Evolutionary conservation across 495 filamentous ascomycete genomes (phyloP).

Genomic region (Penicillium angulare): DNA sequence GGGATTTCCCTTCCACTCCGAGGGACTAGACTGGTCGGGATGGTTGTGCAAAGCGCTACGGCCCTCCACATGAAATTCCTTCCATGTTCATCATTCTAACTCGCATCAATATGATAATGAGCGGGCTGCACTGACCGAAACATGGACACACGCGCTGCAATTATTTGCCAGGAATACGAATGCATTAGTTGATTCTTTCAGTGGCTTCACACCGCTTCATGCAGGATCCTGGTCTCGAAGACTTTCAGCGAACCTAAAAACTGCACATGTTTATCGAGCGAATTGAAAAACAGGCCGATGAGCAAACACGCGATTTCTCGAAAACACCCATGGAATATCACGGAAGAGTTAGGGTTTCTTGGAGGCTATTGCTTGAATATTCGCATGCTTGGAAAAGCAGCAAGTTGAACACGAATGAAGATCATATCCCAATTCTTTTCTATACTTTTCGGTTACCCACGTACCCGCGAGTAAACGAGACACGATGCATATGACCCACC

Average conservation of each 20-base stretch:
- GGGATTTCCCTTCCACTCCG: background rate
- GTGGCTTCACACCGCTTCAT: conserved; percentile 10
- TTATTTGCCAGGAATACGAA: background rate
- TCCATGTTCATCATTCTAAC: background rate
- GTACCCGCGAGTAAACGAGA: background rate
- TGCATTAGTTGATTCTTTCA: too few species aligned
- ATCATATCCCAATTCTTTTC: background rate
- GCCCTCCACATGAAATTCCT: background rate
- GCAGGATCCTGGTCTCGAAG: background rate
- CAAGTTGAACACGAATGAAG: background rate
- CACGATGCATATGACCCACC: background rate
- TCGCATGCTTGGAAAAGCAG: background rate
- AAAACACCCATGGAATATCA: too few species aligned
- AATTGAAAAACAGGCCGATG: background rate
- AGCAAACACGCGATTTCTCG: too few species aligned
- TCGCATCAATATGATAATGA: too few species aligned
- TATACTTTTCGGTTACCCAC: background rate
- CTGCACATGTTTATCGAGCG: background rate
- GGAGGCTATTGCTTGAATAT: background rate
- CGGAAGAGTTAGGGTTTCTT: too few species aligned
- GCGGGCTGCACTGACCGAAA: too few species aligned
- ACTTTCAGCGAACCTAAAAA: background rate
- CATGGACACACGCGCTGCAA: background rate
- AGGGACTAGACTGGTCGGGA: too few species aligned
- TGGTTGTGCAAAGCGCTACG: background rate